Conservation (phyloP, 129 eudicot genomes). For the Flaveria bidentis region DNA sequence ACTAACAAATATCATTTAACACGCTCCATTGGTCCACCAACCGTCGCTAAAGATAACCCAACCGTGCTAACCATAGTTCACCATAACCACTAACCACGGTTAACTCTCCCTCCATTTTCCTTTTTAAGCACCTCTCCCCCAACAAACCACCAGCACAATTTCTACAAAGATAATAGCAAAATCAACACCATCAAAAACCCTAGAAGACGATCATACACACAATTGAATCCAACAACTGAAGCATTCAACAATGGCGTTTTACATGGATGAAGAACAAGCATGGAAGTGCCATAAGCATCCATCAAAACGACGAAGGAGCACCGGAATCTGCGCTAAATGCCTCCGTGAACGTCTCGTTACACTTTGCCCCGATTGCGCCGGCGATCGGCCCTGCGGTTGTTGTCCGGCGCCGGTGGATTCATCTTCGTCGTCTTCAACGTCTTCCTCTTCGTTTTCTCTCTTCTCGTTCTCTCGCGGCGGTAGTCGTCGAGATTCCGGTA, state of each 20-base stretch:
- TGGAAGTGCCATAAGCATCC: slow-evolving; percentile 89
- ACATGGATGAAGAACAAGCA: slow-evolving; percentile 62
- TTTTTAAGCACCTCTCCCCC: slow-evolving; percentile 29
- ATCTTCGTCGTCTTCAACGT: slow-evolving; percentile 45
- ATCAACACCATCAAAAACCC: slow-evolving; percentile 5
- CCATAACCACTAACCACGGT: slow-evolving; percentile 24
- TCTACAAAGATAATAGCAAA: not conserved
- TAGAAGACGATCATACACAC: not conserved
- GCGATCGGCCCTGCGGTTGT: slow-evolving; percentile 61
- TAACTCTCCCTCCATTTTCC: slow-evolving; percentile 34
- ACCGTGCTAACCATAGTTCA: slow-evolving; percentile 19
- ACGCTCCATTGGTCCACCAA: slow-evolving; percentile 29
- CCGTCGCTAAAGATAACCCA: slow-evolving; percentile 27
- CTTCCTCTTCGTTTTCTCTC: slow-evolving; percentile 37
- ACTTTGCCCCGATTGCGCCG: slow-evolving; percentile 72
- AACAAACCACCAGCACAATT: not conserved
- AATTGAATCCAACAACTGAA: not conserved
- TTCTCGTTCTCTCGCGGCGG: slow-evolving; percentile 39
- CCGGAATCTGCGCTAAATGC: slow-evolving; percentile 76
- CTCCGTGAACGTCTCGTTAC: slow-evolving; percentile 73
- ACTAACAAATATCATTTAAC: slow-evolving; percentile 7
- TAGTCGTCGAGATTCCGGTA: slow-evolving; percentile 36
- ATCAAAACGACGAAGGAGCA: slow-evolving; percentile 49
- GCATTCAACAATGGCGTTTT: slow-evolving; percentile 38
- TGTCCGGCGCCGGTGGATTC: slow-evolving; percentile 39